These are phyloP conservation scores for Phytophthora palmivora DNA, from an alignment of 352 stramenopile species.

Conservation along the genomic window DNA sequence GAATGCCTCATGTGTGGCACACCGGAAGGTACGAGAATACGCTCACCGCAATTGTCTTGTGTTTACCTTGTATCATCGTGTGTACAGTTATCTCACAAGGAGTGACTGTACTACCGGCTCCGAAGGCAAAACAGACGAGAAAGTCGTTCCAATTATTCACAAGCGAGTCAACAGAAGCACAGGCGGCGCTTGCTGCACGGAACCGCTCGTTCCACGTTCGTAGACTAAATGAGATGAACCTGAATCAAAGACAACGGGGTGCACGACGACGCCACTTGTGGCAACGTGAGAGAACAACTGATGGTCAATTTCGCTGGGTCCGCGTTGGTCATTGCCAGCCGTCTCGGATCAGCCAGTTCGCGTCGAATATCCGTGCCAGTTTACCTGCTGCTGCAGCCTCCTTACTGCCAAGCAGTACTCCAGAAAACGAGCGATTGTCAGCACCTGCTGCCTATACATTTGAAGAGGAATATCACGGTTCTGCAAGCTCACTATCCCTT, in stretches of 20 bases:
- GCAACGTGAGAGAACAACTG: constrained; percentile 75
- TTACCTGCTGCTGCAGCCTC: constrained; percentile 52
- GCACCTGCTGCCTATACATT: constrained; percentile 28
- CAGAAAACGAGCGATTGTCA: constrained; percentile 30
- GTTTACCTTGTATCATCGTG: constrained; percentile 2
- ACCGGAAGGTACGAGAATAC: constrained; percentile 52
- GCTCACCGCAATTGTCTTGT: neutral
- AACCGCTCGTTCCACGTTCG: constrained; percentile 85
- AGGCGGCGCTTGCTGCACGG: constrained; percentile 55
- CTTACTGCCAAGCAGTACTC: constrained; percentile 27
- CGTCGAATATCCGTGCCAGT: constrained; percentile 37
- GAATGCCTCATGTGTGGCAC: constrained; percentile 88
- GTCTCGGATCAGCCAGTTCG: constrained; percentile 72
- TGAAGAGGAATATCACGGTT: constrained; percentile 12
- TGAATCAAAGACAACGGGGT: constrained; percentile 80
- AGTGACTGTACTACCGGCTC: constrained; percentile 38
- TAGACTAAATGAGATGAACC: constrained; percentile 79
- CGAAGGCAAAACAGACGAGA: constrained; percentile 13
- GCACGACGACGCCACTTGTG: constrained; percentile 78
- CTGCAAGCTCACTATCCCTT: constrained; percentile 12
- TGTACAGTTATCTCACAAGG: constrained; percentile 75
- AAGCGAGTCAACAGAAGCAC: constrained; percentile 33
- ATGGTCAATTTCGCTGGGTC: constrained; percentile 84
- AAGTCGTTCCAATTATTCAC: constrained; percentile 39
- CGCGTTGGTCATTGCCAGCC: constrained; percentile 72